Base-by-base conservation (phyloP, 2,329 filamentous ascomycete species). In the Colletotrichum liriopes region DNA sequence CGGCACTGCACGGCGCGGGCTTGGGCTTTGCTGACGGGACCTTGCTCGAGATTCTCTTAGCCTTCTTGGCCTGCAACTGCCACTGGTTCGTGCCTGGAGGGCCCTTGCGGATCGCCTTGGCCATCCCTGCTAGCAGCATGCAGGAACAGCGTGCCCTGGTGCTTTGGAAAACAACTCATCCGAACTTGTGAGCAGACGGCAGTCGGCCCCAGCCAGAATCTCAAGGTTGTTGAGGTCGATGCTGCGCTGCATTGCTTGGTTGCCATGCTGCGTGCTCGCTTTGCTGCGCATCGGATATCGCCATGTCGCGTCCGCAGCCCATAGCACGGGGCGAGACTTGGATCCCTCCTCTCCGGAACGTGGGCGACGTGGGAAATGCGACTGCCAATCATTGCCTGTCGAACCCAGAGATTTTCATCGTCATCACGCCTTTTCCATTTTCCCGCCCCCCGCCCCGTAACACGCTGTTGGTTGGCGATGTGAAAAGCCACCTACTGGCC, bases 51-150 rank as follows among this genome's bases (percentile, higher is more conserved):
- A 37, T 26, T 56, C 20, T 26, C 47, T 49, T 55, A 29, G 61
- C 29, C 59, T 16, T 41, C 54, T 35, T 45, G 26, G 47, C 29
- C 72, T 73, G 72, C 72, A 73, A 20, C 52, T 58, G 47, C 65
- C 58, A 73, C 69, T 73, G 69, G 72, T 60, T 73, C 69, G 69
- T 73, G 9, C 69, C 68, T 72, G 71, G 29, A 67, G 45, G 43
- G 60, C 64, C 72, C 69, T 56, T 64, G 72, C 49, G 41, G 64
- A 73, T 73, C 72, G 54, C 72, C 59, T 37, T 35, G 35, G 4
- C 11, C 12, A 72, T 65, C 72, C 72, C 52, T 68, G 69, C 64
- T 73, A 72, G 71, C 49, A 35, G 47, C n/a, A 64, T 72, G 72
- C 72, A 73, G 72, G 72, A 72, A 73, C 72, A 73, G 49, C 72